A percentile compares a stretch with the other conserved stretches of the same genome.
Evolutionary conservation across 2,329 filamentous ascomycete species (phyloP).

Genomic region (Aspergillus thermomutatus): DNA sequence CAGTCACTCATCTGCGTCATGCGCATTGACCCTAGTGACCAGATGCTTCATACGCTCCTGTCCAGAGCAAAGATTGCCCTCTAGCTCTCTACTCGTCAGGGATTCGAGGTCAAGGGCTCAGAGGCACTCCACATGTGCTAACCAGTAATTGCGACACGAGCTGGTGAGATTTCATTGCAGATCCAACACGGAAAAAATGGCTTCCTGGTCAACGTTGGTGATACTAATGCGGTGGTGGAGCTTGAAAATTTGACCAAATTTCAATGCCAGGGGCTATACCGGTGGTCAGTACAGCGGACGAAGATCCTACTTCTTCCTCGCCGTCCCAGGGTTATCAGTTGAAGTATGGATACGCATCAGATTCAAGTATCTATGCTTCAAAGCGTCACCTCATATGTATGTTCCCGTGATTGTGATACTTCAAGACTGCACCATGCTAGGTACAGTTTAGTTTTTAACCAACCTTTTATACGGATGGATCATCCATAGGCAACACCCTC

Average conservation of each 20-base stretch:
- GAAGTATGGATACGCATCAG: too few relatives aligned
- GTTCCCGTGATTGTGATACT: too few relatives aligned
- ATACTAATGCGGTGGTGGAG: conserved; percentile 65
- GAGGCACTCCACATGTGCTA: conserved; percentile 78
- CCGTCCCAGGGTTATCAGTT: too few relatives aligned
- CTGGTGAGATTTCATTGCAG: conserved; percentile 76
- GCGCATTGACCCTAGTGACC: conserved; percentile 75
- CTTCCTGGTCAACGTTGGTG: conserved; percentile 69
- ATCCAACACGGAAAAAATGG: conserved; percentile 69
- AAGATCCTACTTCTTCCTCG: too few relatives aligned
- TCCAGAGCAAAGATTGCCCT: conserved; percentile 69
- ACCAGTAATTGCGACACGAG: conserved; percentile 70
- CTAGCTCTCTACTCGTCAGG: conserved; percentile 76
- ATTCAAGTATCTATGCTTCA: too few relatives aligned
- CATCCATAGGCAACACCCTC: too few relatives aligned
- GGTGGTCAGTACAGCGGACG: too few relatives aligned
- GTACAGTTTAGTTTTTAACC: too few relatives aligned
- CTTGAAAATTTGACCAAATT: conserved; percentile 17
- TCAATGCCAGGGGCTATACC: too few relatives aligned
- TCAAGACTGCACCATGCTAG: too few relatives aligned
- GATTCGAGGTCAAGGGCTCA: conserved; percentile 83
- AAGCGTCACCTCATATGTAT: too few relatives aligned
- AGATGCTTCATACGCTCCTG: conserved; percentile 73
- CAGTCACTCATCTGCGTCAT: conserved; percentile 67
- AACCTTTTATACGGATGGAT: too few relatives aligned